Percentiles rank a stretch among this genome's conserved stretches.
Evolutionary conservation across 306 rosid species (phyloP).

Genomic region (Astragalus membranaceus): DNA sequence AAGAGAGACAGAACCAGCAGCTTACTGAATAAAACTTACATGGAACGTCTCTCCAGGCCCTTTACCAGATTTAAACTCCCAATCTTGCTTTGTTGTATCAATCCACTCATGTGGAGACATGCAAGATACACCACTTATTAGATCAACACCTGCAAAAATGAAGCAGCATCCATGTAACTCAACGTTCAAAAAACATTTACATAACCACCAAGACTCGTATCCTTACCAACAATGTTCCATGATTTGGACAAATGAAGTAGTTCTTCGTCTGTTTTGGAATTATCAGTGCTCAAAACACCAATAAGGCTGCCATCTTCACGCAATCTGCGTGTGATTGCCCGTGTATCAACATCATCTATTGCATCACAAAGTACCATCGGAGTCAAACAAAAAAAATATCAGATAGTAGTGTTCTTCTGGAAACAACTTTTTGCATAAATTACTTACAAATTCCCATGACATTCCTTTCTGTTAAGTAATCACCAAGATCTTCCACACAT

Average conservation of each 20-base stretch:
- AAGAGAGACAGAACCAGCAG: neutral
- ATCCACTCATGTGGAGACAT: conserved; percentile 77
- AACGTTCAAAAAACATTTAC: neutral
- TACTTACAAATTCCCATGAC: conserved; percentile 97
- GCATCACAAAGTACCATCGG: conserved; percentile 23
- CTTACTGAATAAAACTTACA: conserved; percentile 33
- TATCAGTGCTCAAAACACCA: conserved; percentile 88
- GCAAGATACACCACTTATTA: conserved; percentile 92
- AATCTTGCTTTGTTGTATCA: conserved; percentile 55
- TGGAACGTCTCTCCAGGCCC: conserved; percentile 43
- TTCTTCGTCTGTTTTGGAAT: conserved; percentile 72
- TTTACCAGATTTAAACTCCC: conserved; percentile 50
- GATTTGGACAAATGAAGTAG: conserved; percentile 71
- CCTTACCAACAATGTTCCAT: conserved; percentile 95
- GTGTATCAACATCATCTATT: conserved; percentile 92
- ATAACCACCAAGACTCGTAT: neutral
- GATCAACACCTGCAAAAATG: conserved; percentile 63
- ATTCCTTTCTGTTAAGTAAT: conserved; percentile 77
- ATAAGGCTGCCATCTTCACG: conserved; percentile 94
- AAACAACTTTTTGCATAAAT: neutral
- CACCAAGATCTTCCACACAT: conserved; percentile 55
- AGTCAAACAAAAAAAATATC: neutral
- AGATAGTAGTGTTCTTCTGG: neutral
- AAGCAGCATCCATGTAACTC: conserved; percentile 12
- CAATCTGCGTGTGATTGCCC: conserved; percentile 88